Evolutionary conservation across 768 basidiomycete genomes (phyloP).

Genomic region (Russula emetica): DNA sequence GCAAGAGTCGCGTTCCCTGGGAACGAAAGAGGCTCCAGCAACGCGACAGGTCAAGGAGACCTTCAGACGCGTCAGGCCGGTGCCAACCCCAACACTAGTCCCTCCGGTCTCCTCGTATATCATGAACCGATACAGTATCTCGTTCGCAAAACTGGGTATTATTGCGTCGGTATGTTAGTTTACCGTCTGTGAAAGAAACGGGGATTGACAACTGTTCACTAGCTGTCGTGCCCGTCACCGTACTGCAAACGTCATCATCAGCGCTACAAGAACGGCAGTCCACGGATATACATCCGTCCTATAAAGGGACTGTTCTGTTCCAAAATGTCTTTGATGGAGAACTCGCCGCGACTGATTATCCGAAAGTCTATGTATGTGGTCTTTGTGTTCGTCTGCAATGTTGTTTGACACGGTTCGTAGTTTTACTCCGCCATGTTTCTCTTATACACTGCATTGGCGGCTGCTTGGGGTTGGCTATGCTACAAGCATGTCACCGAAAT

Average conservation of each 20-base stretch:
- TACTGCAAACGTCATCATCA: conserved; percentile 41
- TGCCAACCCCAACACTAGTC: conserved; percentile 43
- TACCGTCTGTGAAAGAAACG: not conserved
- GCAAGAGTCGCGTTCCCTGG: conserved; percentile 63
- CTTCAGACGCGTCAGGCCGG: conserved; percentile 29
- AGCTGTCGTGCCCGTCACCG: conserved; percentile 88
- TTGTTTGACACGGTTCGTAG: conserved; percentile 37
- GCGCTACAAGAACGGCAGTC: conserved; percentile 32
- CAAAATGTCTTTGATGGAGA: conserved; percentile 84
- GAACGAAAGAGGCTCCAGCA: conserved; percentile 27
- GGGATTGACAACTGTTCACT: conserved; percentile 11
- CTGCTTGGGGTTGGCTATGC: conserved; percentile 79
- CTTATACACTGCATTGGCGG: conserved; percentile 64
- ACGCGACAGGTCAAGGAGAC: conserved; percentile 30
- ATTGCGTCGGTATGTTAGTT: conserved; percentile 76
- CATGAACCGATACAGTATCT: conserved; percentile 72
- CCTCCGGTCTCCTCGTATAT: conserved; percentile 52
- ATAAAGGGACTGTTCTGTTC: conserved; percentile 78
- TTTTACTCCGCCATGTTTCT: conserved; percentile 86
- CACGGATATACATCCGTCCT: conserved; percentile 69
- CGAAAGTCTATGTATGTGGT: conserved; percentile 82
- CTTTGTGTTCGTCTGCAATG: not conserved
- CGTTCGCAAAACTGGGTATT: conserved; percentile 87
- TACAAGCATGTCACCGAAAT: conserved; percentile 77
- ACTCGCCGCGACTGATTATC: conserved; percentile 90